Percentiles rank a stretch among this genome's conserved stretches.
Evolutionary conservation across 306 rosid species (phyloP).

Genomic region (Hippophae tibetana): DNA sequence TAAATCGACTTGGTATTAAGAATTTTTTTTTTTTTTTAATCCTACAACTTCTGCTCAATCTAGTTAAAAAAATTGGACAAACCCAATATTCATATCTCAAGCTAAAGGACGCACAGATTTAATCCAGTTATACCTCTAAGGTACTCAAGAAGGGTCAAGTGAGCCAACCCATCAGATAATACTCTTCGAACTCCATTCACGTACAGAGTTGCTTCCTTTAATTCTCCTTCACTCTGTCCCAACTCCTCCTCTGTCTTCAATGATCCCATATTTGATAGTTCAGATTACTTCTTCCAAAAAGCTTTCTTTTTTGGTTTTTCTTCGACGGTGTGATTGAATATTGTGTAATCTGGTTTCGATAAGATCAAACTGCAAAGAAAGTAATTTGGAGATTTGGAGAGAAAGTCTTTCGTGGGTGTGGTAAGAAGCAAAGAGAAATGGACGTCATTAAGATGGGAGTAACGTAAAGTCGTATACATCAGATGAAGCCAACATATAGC

Average conservation of each 20-base stretch:
- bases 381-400: not conserved
- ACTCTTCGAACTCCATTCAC: conserved; percentile 67
- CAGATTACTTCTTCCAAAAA: not conserved
- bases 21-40: not conserved
- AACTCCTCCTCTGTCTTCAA: conserved; percentile 36
- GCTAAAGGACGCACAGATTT: not conserved
- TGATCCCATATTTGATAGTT: conserved; percentile 51
- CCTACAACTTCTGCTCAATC: conserved; percentile 6
- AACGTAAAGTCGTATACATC: too few species aligned
- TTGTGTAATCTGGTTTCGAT: too few species aligned
- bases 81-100: conserved; percentile 1
- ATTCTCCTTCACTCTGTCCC: conserved; percentile 24
- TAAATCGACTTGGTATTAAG: not conserved
- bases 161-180: conserved; percentile 75
- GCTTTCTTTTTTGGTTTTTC: not conserved
- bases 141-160: conserved; percentile 80
- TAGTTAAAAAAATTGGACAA: conserved; percentile 3
- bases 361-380: not conserved
- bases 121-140: conserved; percentile 55
- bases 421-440: too few species aligned
- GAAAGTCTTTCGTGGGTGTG: not conserved
- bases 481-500: too few species aligned
- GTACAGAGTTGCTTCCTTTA: conserved; percentile 42
- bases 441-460: too few species aligned
- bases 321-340: not conserved